phyloP scores from a whole-genome alignment of 148 eudicot genomes.

The Dianthus caryophyllus region DNA sequence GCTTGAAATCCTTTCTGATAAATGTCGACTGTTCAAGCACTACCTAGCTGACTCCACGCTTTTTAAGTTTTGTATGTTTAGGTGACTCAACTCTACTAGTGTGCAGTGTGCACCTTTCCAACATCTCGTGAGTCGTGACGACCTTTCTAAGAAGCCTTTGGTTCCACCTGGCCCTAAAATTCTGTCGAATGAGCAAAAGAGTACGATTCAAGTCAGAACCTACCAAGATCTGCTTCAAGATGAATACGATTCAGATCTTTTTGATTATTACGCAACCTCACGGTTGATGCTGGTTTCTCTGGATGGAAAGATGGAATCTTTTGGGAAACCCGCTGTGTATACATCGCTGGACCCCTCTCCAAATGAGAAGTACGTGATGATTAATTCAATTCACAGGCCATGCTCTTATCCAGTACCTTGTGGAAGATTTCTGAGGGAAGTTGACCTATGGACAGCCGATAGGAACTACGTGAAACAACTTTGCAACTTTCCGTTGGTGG shows the following conservation, averaged over 20 bases:
- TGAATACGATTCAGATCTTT: constrained; percentile 80
- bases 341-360: constrained; percentile 94
- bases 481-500: constrained; percentile 87
- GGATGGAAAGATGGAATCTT: constrained; percentile 56
- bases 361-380: constrained; percentile 62
- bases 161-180: constrained; percentile 90
- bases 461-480: constrained; percentile 75
- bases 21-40: background rate
- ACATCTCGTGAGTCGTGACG: constrained; percentile 75
- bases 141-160: constrained; percentile 82
- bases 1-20: background rate
- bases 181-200: constrained; percentile 85
- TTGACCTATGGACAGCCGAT: constrained; percentile 84
- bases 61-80: constrained; percentile 74
- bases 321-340: constrained; percentile 82
- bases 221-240: constrained; percentile 87
- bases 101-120: constrained; percentile 84
- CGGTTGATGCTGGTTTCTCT: constrained; percentile 82
- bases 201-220: constrained; percentile 75
- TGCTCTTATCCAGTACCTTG: constrained; percentile 85
- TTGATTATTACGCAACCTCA: constrained; percentile 87
- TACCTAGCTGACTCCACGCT: constrained; percentile 21
- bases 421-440: constrained; percentile 86
- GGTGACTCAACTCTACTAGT: constrained; percentile 74
- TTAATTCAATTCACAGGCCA: constrained; percentile 73